Evolutionary conservation across 192 early-diverging fungal species (phyloP), one percentile per base, ranked within the genome.

Genomic region (Physocladia obscura): DNA sequence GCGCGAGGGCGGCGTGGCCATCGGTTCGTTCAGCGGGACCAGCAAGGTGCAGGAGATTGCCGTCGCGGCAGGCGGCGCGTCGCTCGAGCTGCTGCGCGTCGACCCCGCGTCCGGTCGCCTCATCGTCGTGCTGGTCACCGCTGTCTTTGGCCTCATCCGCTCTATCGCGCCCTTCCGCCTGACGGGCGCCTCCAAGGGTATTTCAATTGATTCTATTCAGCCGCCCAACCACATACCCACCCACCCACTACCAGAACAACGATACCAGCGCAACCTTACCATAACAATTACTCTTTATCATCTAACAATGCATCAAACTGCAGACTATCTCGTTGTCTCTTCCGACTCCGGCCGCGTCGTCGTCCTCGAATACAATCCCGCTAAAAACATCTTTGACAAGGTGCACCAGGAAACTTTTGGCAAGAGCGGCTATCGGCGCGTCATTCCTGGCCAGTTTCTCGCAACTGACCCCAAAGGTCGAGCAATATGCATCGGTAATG

Each of bases 381-480:
- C 64, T 21, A 87, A 86, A 58, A 91, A 91, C 62, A 74, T 76
- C 22, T 95, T 97, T 69, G 85, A 82, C 27, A 82, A 87, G 57
- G 88, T 95, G 11, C 95, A 97, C 72, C 83, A 90, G 76, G 95
- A 99, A 62, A 96, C 93, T 2, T 98, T 87, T 77, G 98, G 95
- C 27, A 96, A 96, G 65, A 89, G 90, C 11, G 98, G 96, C 35
- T 84, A 90, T 56, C 84, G 98, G 27, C 77, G 98, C 48, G 88
- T 90, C 38, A 89, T 97, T 0, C 91, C 98, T 4, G 98, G 98
- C 17, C 93, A 99, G 78, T 98, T 95, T 57, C 84, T 99, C 34
- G 96, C 96, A 2, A 76, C 89, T 6, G 98, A 99, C 79, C 98
- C 98, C 0, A 92, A 93, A 47, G 98, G 98, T 11, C 86, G 98